Evolutionary conservation across 1,139 yeast species (phyloP).

Genomic region (Zygosaccharomyces sapae): DNA sequence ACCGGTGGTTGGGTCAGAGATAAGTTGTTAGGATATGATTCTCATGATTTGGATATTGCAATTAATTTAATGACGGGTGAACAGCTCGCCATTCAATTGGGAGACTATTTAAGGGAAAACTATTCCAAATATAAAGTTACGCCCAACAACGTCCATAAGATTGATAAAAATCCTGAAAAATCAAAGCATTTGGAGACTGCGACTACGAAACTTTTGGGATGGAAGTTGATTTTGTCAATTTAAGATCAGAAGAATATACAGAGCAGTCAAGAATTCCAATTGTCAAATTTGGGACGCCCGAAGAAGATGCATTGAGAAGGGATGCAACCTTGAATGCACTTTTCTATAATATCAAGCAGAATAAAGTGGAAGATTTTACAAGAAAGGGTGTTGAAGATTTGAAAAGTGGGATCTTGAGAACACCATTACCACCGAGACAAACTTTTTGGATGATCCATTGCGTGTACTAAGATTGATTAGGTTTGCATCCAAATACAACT

Average conservation of each 20-base stretch:
- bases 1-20: slow-evolving; percentile 99
- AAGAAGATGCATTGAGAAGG: slow-evolving; percentile 85
- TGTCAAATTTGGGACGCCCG: slow-evolving; percentile 76
- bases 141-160: slow-evolving; percentile 61
- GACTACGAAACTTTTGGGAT: slow-evolving; percentile 74
- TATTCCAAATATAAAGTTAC: slow-evolving; percentile 43
- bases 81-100: slow-evolving; percentile 68
- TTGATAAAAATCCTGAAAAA: slow-evolving; percentile 89
- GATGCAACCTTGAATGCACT: slow-evolving; percentile 94
- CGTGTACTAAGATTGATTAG: slow-evolving; percentile 79
- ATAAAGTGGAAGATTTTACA: slow-evolving; percentile 78
- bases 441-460: slow-evolving; percentile 92
- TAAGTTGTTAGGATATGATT: slow-evolving; percentile 70
- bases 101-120: slow-evolving; percentile 46
- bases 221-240: slow-evolving; percentile 88
- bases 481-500: slow-evolving; percentile 77
- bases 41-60: slow-evolving; percentile 90
- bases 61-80: slow-evolving; percentile 80
- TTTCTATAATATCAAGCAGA: slow-evolving; percentile 71
- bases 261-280: slow-evolving; percentile 77
- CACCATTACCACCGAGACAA: slow-evolving; percentile 79
- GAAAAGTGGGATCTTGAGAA: slow-evolving; percentile 63
- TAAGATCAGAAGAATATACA: slow-evolving; percentile 82
- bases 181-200: slow-evolving; percentile 96
- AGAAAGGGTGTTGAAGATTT: slow-evolving; percentile 70